phyloP scores from a whole-genome alignment of 108 stramenopile genomes.

The Skeletonema potamos region DNA sequence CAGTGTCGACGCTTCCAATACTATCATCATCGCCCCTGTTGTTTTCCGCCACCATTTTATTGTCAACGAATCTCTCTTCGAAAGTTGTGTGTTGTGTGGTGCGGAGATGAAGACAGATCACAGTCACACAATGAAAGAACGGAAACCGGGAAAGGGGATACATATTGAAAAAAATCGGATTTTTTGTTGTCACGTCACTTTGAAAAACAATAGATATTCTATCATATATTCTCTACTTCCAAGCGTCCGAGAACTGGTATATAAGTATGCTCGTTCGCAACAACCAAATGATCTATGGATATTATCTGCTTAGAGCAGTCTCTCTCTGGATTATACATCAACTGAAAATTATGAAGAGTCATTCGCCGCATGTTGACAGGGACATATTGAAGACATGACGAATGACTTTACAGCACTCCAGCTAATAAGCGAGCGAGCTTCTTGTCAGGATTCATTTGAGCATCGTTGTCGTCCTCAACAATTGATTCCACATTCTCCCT shows the following conservation, averaged over 20 bases:
- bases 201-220: too few relatives aligned
- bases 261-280: too few relatives aligned
- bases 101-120: too few relatives aligned
- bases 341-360: not conserved
- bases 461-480: not conserved
- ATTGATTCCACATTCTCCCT: not conserved
- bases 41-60: not conserved
- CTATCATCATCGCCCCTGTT: constrained; percentile 3
- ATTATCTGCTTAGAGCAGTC: not conserved
- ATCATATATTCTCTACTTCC: too few relatives aligned
- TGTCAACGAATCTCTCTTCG: too few relatives aligned
- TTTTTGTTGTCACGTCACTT: too few relatives aligned
- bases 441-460: constrained; percentile 17
- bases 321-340: not conserved
- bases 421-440: constrained; percentile 22
- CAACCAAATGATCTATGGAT: not conserved
- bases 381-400: not conserved
- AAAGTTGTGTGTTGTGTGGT: too few relatives aligned
- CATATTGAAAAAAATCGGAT: too few relatives aligned
- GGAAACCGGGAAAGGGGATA: too few relatives aligned
- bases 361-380: not conserved
- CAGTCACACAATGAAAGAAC: too few relatives aligned
- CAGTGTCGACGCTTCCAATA: constrained; percentile 11
- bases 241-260: too few relatives aligned
- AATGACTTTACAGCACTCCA: not conserved